A percentile compares a stretch with the other conserved stretches of the same genome.
These are phyloP conservation scores for Brassica juncea DNA, from an alignment of 345 rosid genomes.

Conservation along the genomic window DNA sequence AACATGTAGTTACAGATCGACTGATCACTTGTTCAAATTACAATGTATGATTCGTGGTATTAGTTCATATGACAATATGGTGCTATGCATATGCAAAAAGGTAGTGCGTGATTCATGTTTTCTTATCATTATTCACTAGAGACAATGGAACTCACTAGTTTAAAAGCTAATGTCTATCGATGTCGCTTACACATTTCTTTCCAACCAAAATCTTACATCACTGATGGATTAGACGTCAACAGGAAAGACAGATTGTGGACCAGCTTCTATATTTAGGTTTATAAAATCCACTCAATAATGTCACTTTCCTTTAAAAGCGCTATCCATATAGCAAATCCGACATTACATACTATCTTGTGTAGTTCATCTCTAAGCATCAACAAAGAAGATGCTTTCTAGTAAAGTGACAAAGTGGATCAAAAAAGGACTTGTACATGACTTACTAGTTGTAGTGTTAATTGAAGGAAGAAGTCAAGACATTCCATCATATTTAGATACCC, in stretches of 20 bases:
- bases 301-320: conserved; percentile 15
- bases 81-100: background rate
- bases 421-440: conserved; percentile 6
- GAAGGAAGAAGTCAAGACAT: conserved; percentile 14
- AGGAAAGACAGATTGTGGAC: conserved; percentile 14
- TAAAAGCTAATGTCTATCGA: conserved; percentile 1
- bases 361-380: conserved; percentile 28
- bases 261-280: conserved; percentile 1
- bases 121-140: background rate
- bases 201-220: background rate
- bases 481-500: conserved; percentile 12
- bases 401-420: conserved; percentile 21
- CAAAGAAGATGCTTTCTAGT: conserved; percentile 22
- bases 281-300: conserved; percentile 4
- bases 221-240: conserved; percentile 3
- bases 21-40: background rate
- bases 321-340: conserved; percentile 24
- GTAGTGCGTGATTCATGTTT: background rate
- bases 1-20: background rate
- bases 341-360: conserved; percentile 21
- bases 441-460: background rate
- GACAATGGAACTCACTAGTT: background rate
- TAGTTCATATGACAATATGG: background rate
- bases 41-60: background rate
- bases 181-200: conserved; percentile 12